Percentiles rank a stretch among this genome's conserved stretches.
phyloP scores from a whole-genome alignment of 768 basidiomycete genomes.

The Leucocoprinus sp. region DNA sequence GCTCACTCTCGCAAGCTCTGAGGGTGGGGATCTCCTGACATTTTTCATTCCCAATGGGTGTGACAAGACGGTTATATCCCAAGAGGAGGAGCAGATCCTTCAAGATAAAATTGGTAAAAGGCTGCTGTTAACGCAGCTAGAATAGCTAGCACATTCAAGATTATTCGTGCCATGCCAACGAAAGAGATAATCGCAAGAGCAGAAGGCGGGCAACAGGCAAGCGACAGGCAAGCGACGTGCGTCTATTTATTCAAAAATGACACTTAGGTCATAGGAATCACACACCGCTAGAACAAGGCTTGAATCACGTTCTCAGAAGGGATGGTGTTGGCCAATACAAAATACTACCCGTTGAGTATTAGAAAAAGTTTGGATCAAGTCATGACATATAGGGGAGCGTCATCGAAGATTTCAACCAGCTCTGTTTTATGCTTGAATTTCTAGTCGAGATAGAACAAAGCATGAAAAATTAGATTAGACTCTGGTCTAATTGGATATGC shows the following conservation, averaged over 20 bases:
- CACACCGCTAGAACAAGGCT: too few relatives aligned
- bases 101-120: constrained; percentile 39
- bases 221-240: not conserved
- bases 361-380: too few relatives aligned
- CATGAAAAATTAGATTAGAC: too few relatives aligned
- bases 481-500: too few relatives aligned
- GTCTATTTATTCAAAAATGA: constrained; percentile 2
- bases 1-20: constrained; percentile 61
- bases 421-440: too few relatives aligned
- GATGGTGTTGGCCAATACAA: too few relatives aligned
- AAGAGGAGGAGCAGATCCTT: constrained; percentile 32
- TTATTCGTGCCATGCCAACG: constrained; percentile 6
- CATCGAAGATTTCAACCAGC: too few relatives aligned
- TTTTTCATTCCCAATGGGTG: constrained; percentile 36
- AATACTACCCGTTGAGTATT: too few relatives aligned
- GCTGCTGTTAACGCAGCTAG: constrained; percentile 33
- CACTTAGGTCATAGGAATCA: not conserved
- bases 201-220: not conserved
- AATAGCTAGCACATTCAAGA: constrained; percentile 25
- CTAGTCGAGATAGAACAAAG: too few relatives aligned
- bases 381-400: too few relatives aligned
- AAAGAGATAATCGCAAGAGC: not conserved
- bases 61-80: constrained; percentile 39
- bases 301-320: too few relatives aligned
- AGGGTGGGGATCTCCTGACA: constrained; percentile 47